phyloP scores from a whole-genome alignment of 2,329 filamentous ascomycete genomes.

The Salinomyces thailandicus region DNA sequence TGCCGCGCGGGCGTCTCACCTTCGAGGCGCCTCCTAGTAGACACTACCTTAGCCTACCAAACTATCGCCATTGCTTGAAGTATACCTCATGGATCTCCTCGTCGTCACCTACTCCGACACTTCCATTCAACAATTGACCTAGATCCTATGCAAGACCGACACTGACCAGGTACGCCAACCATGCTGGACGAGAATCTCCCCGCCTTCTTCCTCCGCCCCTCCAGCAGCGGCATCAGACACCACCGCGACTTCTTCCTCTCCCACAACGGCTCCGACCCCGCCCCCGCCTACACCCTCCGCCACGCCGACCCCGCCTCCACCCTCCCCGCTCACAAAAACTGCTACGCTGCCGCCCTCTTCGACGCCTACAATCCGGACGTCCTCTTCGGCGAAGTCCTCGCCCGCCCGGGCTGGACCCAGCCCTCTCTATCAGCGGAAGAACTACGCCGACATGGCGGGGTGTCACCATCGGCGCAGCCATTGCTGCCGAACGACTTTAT shows the following conservation, averaged over 20 bases:
- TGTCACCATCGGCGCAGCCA: constrained; percentile 56
- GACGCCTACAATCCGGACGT: constrained; percentile 73
- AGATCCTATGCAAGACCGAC: not conserved
- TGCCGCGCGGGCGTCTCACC: not conserved
- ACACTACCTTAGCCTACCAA: too few relatives aligned
- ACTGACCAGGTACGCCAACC: constrained; percentile 2
- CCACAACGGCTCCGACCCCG: constrained; percentile 70
- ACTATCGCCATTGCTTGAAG: too few relatives aligned
- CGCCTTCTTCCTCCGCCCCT: constrained; percentile 50
- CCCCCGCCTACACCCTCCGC: constrained; percentile 69
- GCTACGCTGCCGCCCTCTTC: constrained; percentile 76
- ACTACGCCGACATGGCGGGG: constrained; percentile 53
- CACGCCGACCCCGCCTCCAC: constrained; percentile 55
- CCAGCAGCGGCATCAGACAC: constrained; percentile 41
- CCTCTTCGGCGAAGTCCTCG: constrained; percentile 75
- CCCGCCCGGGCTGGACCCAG: constrained; percentile 77
- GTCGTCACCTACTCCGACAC: too few relatives aligned
- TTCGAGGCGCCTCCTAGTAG: too few relatives aligned
- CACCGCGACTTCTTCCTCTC: constrained; percentile 46
- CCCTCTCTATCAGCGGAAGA: constrained; percentile 73
- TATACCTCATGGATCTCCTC: too few relatives aligned
- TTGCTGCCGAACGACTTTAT: constrained; percentile 66
- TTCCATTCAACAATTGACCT: not conserved
- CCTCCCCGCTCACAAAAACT: constrained; percentile 61
- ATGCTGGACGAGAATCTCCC: constrained; percentile 97